Conservation (phyloP, 1,284 basidiomycete species). For the Phylloboletellus chloephorus region DNA sequence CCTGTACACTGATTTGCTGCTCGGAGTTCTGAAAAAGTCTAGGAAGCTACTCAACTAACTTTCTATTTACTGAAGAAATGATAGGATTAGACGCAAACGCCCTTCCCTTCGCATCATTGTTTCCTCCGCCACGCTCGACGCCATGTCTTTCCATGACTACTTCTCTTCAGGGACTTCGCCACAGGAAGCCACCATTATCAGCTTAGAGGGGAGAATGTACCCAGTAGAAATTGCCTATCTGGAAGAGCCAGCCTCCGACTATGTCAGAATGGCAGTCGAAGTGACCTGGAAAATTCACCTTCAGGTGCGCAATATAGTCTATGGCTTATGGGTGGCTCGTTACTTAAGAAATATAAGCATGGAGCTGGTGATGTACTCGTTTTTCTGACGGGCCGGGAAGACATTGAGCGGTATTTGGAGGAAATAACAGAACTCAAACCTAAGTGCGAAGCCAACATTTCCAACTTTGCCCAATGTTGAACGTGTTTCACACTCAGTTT, state of each 20-base stretch:
- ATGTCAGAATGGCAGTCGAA: slow-evolving; percentile 78
- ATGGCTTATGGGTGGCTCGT: not conserved
- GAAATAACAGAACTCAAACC: slow-evolving; percentile 74
- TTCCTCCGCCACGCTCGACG: slow-evolving; percentile 94
- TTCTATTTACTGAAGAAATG: slow-evolving; percentile 16
- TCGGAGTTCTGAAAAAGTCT: slow-evolving; percentile 90
- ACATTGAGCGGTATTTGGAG: slow-evolving; percentile 87
- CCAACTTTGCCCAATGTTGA: slow-evolving; percentile 7
- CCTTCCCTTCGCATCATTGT: slow-evolving; percentile 87
- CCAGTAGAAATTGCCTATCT: slow-evolving; percentile 83
- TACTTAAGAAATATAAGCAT: slow-evolving; percentile 38
- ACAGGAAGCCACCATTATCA: slow-evolving; percentile 72
- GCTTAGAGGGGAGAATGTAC: slow-evolving; percentile 89
- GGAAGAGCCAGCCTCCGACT: slow-evolving; percentile 71
- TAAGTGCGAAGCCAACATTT: slow-evolving; percentile 42
- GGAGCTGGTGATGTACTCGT: slow-evolving; percentile 86
- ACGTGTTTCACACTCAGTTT: slow-evolving; percentile 41
- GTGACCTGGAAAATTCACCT: slow-evolving; percentile 84
- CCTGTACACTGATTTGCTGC: slow-evolving; percentile 88
- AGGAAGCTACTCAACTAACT: slow-evolving; percentile 11
- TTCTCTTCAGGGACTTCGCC: slow-evolving; percentile 57
- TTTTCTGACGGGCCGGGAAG: slow-evolving; percentile 95
- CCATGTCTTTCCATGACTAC: slow-evolving; percentile 82
- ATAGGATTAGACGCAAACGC: slow-evolving; percentile 82
- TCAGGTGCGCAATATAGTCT: slow-evolving; percentile 45